phyloP scores from a whole-genome alignment of 2,329 filamentous ascomycete species.

The Aspergillus tanneri region DNA sequence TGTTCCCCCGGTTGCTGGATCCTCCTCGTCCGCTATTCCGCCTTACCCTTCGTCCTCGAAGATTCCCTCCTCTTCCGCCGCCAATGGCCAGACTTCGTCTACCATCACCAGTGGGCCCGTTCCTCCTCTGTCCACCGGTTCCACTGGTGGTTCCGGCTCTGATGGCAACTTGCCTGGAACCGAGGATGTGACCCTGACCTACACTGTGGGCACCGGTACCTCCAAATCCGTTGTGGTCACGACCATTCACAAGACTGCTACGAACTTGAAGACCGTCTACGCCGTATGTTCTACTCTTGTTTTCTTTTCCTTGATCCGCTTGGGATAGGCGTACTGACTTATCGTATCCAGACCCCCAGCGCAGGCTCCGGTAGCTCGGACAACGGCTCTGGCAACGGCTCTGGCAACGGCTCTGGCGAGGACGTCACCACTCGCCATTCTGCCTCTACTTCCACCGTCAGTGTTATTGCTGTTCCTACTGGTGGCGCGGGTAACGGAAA shows the following conservation, averaged over 20 bases:
- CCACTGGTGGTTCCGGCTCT: slow-evolving; percentile 14
- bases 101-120: slow-evolving; percentile 14
- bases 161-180: slow-evolving; percentile 15
- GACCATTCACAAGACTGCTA: slow-evolving; percentile 37
- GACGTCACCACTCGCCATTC: slow-evolving; percentile 29
- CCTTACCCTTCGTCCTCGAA: neutral
- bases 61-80: slow-evolving; percentile 7
- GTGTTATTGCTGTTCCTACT: slow-evolving; percentile 23
- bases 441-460: slow-evolving; percentile 33
- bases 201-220: slow-evolving; percentile 40
- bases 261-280: slow-evolving; percentile 27
- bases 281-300: slow-evolving; percentile 29
- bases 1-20: neutral
- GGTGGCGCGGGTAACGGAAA: slow-evolving; percentile 12
- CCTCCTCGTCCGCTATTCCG: neutral
- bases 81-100: slow-evolving; percentile 7
- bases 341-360: neutral
- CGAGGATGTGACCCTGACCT: slow-evolving; percentile 37
- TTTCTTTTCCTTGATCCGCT: neutral
- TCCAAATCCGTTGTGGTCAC: slow-evolving; percentile 39
- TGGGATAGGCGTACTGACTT: neutral
- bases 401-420: slow-evolving; percentile 2
- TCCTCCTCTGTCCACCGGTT: slow-evolving; percentile 26
- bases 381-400: neutral
- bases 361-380: neutral